phyloP scores from a whole-genome alignment of 1,284 basidiomycete species.

The Pseudozyma tsukubaensis region DNA sequence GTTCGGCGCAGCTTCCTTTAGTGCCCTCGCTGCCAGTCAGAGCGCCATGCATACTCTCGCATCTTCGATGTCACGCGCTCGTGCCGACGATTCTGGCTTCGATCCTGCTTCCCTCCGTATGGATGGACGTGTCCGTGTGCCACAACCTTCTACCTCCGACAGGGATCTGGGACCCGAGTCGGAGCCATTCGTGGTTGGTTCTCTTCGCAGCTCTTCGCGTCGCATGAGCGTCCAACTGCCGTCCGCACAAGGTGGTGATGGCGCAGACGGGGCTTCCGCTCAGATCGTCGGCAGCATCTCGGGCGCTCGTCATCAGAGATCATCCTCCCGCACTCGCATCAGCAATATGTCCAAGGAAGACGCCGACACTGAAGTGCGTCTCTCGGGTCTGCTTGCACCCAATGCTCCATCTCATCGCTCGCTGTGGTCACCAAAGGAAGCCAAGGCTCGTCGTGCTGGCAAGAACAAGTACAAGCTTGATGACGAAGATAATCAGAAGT shows the following conservation, averaged over 20 bases:
- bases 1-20: constrained; percentile 55
- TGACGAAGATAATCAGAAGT: constrained; percentile 56
- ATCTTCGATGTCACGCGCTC: constrained; percentile 38
- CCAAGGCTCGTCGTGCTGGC: constrained; percentile 38
- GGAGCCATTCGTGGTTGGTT: constrained; percentile 42
- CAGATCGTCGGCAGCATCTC: constrained; percentile 14
- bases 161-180: constrained; percentile 29
- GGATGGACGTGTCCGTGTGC: constrained; percentile 51
- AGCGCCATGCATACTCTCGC: constrained; percentile 44
- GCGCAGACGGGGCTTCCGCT: not conserved
- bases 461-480: constrained; percentile 53
- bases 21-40: constrained; percentile 51
- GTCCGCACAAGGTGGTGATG: constrained; percentile 17
- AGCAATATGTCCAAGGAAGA: constrained; percentile 51
- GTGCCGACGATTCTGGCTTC: constrained; percentile 42
- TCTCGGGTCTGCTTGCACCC: constrained; percentile 60
- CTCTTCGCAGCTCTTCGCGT: constrained; percentile 37
- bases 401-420: constrained; percentile 62
- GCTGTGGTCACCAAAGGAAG: constrained; percentile 47
- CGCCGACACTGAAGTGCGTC: constrained; percentile 42
- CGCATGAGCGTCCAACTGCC: constrained; percentile 44
- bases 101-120: constrained; percentile 59
- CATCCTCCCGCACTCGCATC: constrained; percentile 48
- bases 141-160: constrained; percentile 19
- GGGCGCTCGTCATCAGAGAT: constrained; percentile 22